These are phyloP conservation scores for Teratosphaeria nubilosa DNA, from an alignment of 2,329 filamentous ascomycete species.

Conservation along the genomic window DNA sequence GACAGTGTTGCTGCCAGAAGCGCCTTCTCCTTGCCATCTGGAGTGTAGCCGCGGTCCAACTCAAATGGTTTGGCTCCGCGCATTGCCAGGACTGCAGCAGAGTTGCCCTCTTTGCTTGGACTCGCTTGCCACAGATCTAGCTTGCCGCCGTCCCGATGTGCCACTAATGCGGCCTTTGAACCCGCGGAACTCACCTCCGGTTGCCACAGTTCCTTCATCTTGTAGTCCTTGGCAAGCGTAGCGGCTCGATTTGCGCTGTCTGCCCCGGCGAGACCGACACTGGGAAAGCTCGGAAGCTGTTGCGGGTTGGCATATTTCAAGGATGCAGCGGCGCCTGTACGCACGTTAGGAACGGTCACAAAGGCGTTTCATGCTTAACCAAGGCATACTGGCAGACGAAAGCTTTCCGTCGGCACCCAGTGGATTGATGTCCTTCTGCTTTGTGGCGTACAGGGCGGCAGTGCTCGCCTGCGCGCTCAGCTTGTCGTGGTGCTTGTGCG, in stretches of 20 bases:
- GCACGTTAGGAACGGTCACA: neutral
- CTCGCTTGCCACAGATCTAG: constrained; percentile 43
- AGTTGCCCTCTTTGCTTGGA: constrained; percentile 47
- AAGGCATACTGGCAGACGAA: constrained; percentile 44
- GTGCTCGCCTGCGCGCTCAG: constrained; percentile 47
- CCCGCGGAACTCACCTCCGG: constrained; percentile 55
- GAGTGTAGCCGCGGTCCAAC: constrained; percentile 37
- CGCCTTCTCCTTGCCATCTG: constrained; percentile 52
- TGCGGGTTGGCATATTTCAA: constrained; percentile 63
- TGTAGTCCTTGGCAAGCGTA: constrained; percentile 49
- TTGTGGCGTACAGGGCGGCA: constrained; percentile 49
- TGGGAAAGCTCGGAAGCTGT: constrained; percentile 66
- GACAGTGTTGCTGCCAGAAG: constrained; percentile 68
- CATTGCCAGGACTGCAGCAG: constrained; percentile 61
- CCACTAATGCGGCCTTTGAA: constrained; percentile 64
- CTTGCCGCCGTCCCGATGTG: constrained; percentile 44
- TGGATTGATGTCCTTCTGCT: constrained; percentile 21
- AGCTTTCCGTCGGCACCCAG: constrained; percentile 46
- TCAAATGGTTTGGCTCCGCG: constrained; percentile 34
- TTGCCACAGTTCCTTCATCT: constrained; percentile 52
- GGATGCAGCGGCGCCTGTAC: constrained; percentile 48
- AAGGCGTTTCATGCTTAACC: neutral
- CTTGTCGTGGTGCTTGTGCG: constrained; percentile 26
- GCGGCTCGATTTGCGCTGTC: constrained; percentile 52
- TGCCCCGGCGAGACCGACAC: constrained; percentile 58